Conservation (phyloP, 1,284 basidiomycete genomes). For the Naganishia albida region DNA sequence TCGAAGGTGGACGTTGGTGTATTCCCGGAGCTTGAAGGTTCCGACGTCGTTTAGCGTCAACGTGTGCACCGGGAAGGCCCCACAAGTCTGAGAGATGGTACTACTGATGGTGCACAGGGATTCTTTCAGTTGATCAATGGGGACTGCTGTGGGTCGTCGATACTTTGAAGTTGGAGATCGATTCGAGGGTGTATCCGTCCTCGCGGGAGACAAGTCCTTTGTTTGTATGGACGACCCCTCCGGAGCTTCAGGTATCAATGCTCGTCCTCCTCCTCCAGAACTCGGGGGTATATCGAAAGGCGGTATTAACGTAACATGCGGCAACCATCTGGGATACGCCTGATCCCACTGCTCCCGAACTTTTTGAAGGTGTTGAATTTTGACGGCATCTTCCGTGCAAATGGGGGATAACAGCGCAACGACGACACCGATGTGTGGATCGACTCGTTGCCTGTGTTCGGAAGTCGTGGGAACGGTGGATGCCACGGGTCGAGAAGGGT, state of each 20-base stretch:
- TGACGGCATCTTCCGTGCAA: neutral
- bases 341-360: conserved; percentile 14
- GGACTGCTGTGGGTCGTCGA: no score
- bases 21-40: conserved; percentile 12
- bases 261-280: neutral
- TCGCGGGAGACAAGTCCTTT: no score
- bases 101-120: neutral
- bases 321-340: conserved; percentile 10
- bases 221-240: no score
- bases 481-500: neutral
- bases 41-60: neutral
- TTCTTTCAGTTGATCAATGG: neutral
- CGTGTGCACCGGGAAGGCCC: neutral
- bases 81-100: neutral
- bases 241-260: no score
- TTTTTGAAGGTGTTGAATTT: neutral
- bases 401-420: neutral
- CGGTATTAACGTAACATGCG: conserved; percentile 9
- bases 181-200: no score
- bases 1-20: conserved; percentile 11
- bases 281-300: conserved; percentile 6
- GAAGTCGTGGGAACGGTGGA: neutral
- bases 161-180: no score
- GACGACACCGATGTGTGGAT: conserved; percentile 3
- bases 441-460: neutral